Conservation (phyloP, 768 basidiomycete species). For the Auriscalpium orientale region DNA sequence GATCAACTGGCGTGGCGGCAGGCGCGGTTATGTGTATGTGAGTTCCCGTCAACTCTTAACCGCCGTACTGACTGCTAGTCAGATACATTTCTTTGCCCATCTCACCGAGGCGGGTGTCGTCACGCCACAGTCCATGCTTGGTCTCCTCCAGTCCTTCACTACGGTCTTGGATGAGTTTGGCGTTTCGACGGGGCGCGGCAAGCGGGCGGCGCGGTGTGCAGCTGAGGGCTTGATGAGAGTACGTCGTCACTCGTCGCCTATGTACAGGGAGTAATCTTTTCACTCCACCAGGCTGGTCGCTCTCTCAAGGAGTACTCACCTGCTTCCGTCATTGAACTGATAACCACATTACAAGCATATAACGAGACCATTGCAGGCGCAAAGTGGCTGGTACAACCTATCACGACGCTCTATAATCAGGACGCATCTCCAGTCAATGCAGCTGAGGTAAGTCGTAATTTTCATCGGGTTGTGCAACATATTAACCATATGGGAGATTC, state of each 20-base stretch:
- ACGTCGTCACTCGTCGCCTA: slow-evolving; percentile 14
- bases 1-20: slow-evolving; percentile 91
- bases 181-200: slow-evolving; percentile 77
- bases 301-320: slow-evolving; percentile 54
- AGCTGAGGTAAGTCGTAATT: slow-evolving; percentile 46
- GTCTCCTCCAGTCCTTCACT: slow-evolving; percentile 76
- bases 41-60: neutral
- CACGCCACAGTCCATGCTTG: slow-evolving; percentile 69
- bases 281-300: slow-evolving; percentile 51
- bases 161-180: slow-evolving; percentile 86
- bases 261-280: neutral
- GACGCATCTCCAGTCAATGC: slow-evolving; percentile 38
- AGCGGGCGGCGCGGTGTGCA: slow-evolving; percentile 73
- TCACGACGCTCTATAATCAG: slow-evolving; percentile 43
- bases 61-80: neutral
- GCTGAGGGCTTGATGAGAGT: slow-evolving; percentile 77
- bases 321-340: slow-evolving; percentile 56
- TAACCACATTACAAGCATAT: slow-evolving; percentile 64
- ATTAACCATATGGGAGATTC: slow-evolving; percentile 39
- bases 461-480: neutral
- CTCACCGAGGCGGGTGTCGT: slow-evolving; percentile 71
- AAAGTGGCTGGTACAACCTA: slow-evolving; percentile 62
- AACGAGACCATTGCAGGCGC: slow-evolving; percentile 50
- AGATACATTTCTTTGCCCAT: slow-evolving; percentile 95
- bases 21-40: slow-evolving; percentile 75